phyloP scores from a whole-genome alignment of 352 stramenopile genomes.

The Phytophthora palmivora region DNA sequence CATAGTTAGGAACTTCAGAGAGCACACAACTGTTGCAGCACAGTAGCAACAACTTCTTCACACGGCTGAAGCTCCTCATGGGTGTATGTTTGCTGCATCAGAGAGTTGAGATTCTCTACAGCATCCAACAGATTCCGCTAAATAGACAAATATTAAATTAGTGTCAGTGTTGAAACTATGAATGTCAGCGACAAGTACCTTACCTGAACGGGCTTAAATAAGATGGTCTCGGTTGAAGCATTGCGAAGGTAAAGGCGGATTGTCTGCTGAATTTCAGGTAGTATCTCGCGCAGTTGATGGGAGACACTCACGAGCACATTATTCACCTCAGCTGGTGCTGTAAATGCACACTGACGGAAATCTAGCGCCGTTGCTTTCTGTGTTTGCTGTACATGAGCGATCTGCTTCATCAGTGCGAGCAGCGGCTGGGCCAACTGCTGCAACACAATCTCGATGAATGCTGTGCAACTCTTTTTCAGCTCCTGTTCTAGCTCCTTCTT shows the following conservation, averaged over 20 bases:
- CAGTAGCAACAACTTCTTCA: conserved; percentile 43
- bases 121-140: conserved; percentile 76
- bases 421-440: conserved; percentile 67
- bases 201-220: conserved; percentile 88
- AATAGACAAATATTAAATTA: conserved; percentile 1
- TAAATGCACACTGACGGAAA: conserved; percentile 57
- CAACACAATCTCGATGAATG: conserved; percentile 80
- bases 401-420: conserved; percentile 71
- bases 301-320: conserved; percentile 56
- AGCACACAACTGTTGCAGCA: conserved; percentile 58
- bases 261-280: conserved; percentile 56
- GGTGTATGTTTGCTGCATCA: conserved; percentile 71
- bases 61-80: conserved; percentile 51
- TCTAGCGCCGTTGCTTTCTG: conserved; percentile 46
- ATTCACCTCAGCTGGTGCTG: conserved; percentile 44
- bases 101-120: conserved; percentile 62
- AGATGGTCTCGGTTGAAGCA: conserved; percentile 77
- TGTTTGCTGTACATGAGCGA: conserved; percentile 53
- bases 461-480: conserved; percentile 82
- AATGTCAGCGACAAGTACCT: background rate
- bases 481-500: conserved; percentile 84
- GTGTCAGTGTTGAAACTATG: background rate
- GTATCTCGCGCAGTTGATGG: conserved; percentile 43
- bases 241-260: conserved; percentile 86
- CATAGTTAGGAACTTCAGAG: conserved; percentile 26